These are phyloP conservation scores for Cornus controversa DNA, from an alignment of 148 eudicot species.

Conservation along the genomic window DNA sequence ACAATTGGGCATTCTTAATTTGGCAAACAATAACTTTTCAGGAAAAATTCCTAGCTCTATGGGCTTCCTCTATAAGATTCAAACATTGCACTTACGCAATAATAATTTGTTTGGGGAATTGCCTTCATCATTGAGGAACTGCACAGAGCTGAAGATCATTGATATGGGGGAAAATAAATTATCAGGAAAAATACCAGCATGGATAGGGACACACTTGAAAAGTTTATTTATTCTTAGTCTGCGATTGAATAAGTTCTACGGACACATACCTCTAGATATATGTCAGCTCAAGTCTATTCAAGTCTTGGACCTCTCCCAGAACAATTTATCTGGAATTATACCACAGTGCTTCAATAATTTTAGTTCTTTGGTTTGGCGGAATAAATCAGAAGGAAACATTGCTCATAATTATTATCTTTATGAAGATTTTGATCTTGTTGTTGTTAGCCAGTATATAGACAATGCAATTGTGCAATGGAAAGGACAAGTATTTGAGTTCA, in stretches of 20 bases:
- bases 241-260: conserved; percentile 21
- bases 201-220: conserved; percentile 16
- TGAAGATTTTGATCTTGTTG: no score
- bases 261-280: conserved; percentile 21
- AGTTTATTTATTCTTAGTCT: conserved; percentile 17
- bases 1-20: no score
- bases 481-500: conserved; percentile 19
- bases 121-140: conserved; percentile 18
- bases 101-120: conserved; percentile 7
- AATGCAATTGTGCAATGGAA: conserved; percentile 16
- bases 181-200: conserved; percentile 19
- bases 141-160: conserved; percentile 1
- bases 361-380: not conserved
- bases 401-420: no score
- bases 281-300: conserved; percentile 17
- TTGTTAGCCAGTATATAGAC: conserved; percentile 10
- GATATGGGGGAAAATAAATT: conserved; percentile 18
- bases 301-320: conserved; percentile 25
- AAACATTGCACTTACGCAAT: not conserved
- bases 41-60: conserved; percentile 11
- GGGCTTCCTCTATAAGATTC: not conserved
- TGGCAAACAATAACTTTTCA: conserved; percentile 1
- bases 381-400: no score
- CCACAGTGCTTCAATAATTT: conserved; percentile 19
- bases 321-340: conserved; percentile 23